Base-by-base conservation (phyloP, 2,329 filamentous ascomycete species). In the Endoconidiophora laricicola region DNA sequence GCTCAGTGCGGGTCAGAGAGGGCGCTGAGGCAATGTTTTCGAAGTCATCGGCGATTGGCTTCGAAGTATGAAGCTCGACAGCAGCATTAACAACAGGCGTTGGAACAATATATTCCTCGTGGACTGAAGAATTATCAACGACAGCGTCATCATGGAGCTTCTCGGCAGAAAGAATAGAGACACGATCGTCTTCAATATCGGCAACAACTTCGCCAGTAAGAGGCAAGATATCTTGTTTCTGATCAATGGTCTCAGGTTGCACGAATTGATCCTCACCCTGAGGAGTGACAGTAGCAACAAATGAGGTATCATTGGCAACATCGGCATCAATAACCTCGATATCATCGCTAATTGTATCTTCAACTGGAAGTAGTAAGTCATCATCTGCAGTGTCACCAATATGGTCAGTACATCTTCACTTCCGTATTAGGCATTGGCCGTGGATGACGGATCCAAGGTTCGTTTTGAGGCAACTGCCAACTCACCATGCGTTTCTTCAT, bases 401-500 rank as follows among this genome's bases (percentile, higher is more conserved):
- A 33, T 33, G 12, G 29, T 33, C 12, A 33, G 29, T 33, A 33
- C 12, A 33, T 33, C 12, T 12, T 6, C 7, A 33, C 12, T 33
- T 33, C 29, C 29, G 12, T 33, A 33, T 33, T 33, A 6, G 29
- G 29, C 12, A 7, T 29, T 29, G 26, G 29, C 29, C 29, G 12
- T 33, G 9, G 29, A 33, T 33, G 3, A 12, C 12, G 4, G 29
- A 33, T 33, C 29, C 29, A 9, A 12, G 29, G 29, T 12, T 10
- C 29, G 29, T 12, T 33, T 12, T 33, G 29, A 33, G 6, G 18
- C 33, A 22, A 18, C 38, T 23, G 44, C 49, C 44, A 50, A 46
- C 44, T 46, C 44, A 50, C 43, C 49, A 6, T 23, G 44, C 44
- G 23, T 46, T 7, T 46, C 29, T 18, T 38, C 18, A 29, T 36